phyloP scores from a whole-genome alignment of 495 filamentous ascomycete species.

The Astrocystis sublimbata region DNA sequence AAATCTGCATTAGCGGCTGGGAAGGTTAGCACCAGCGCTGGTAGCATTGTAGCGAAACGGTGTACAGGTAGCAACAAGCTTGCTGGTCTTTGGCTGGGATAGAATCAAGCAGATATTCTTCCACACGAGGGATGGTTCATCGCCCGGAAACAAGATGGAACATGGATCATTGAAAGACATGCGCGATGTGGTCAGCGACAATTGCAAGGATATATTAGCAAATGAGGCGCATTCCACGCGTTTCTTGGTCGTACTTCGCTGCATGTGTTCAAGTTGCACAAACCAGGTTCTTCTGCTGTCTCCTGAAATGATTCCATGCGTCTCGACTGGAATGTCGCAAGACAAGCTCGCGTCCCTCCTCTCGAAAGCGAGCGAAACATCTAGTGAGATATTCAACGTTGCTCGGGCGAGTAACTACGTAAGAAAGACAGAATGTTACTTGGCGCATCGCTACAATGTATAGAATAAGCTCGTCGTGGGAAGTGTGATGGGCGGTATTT shows the following conservation, averaged over 20 bases:
- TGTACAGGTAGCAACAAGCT: neutral
- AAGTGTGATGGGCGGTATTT: no score
- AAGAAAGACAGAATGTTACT: neutral
- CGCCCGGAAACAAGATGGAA: neutral
- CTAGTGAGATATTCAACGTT: slow-evolving; percentile 1
- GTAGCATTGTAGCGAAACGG: neutral
- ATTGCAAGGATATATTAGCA: neutral
- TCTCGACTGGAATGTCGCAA: neutral
- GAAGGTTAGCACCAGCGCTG: neutral
- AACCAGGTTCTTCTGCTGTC: neutral
- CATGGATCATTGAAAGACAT: neutral
- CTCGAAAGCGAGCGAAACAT: slow-evolving; percentile 1
- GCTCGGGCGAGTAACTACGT: slow-evolving; percentile 4
- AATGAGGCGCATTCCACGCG: neutral
- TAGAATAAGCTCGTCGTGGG: neutral
- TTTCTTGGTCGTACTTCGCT: neutral
- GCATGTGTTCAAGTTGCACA: neutral
- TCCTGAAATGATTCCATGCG: neutral
- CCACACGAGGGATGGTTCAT: neutral
- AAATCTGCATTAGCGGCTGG: neutral
- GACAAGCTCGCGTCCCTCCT: neutral
- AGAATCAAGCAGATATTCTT: neutral
- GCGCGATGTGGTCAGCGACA: neutral
- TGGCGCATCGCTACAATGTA: neutral
- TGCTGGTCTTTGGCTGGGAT: neutral